phyloP scores from a whole-genome alignment of 495 filamentous ascomycete species.

The Xylona heveae region DNA sequence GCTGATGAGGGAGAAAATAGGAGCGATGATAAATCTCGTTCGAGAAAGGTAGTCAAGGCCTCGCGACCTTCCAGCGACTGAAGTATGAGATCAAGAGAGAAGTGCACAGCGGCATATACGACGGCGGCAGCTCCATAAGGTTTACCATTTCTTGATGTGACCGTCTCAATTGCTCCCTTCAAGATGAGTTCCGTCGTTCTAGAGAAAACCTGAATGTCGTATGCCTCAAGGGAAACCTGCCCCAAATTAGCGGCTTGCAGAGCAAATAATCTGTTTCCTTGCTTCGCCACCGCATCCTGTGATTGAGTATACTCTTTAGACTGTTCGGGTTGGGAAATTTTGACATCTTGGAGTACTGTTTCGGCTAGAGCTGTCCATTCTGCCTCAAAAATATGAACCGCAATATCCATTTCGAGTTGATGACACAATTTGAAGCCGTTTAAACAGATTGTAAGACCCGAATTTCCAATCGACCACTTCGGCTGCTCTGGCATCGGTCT shows the following conservation, averaged over 20 bases:
- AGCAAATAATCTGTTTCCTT: slow-evolving; percentile 39
- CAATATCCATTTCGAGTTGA: neutral
- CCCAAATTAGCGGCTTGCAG: slow-evolving; percentile 28
- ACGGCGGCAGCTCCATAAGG: slow-evolving; percentile 58
- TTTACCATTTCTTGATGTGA: slow-evolving; percentile 44
- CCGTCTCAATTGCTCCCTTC: slow-evolving; percentile 23
- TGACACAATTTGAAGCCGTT: neutral
- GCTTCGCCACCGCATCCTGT: slow-evolving; percentile 37
- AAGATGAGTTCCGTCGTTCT: slow-evolving; percentile 20
- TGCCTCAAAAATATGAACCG: slow-evolving; percentile 12
- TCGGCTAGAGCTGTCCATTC: slow-evolving; percentile 34
- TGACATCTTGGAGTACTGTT: slow-evolving; percentile 35
- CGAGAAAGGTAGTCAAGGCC: slow-evolving; percentile 19
- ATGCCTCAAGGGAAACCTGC: no score
- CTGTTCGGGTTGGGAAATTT: slow-evolving; percentile 52
- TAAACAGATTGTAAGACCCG: neutral
- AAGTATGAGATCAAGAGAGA: slow-evolving; percentile 7
- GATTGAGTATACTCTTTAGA: slow-evolving; percentile 52
- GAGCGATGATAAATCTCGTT: slow-evolving; percentile 25
- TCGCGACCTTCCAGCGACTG: slow-evolving; percentile 8
- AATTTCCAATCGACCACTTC: slow-evolving; percentile 19
- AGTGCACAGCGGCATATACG: slow-evolving; percentile 23
- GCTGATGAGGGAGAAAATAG: slow-evolving; percentile 28
- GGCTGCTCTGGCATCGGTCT: slow-evolving; percentile 19
- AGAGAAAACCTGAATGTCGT: no score